Base-by-base conservation (phyloP, 2,329 filamentous ascomycete species). In the Bipolaris sorokiniana region DNA sequence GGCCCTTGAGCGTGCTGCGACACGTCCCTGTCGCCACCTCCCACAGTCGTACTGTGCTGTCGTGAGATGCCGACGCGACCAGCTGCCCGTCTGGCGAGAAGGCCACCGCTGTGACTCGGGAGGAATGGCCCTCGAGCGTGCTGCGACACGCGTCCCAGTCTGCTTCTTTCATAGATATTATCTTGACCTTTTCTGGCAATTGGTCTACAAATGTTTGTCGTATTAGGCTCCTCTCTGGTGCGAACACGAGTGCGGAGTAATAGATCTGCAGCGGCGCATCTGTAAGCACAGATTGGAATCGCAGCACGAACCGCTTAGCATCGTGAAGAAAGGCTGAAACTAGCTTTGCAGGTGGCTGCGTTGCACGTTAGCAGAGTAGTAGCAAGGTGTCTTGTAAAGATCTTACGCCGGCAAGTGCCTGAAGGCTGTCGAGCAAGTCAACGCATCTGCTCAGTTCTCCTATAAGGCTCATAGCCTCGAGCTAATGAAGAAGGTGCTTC, bases 391-490 rank as follows among this genome's bases (percentile, higher is more conserved):
- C 11, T 38, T 26, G 28, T 48, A 33, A 51, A 55, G 6, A 7
- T 23, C 37, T 31, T 63, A 68, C 62, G 5, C 7, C 20, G 20
- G 28, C 31, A 55, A 63, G 53, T 33, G 45, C 37, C 23, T 59
- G 48, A 20, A 69, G 57, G 11, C 46, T 61, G 9, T 53, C 20
- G 31, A 68, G 52, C 36, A 67, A 53, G 9, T 61, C 18, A 3
- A 75, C 48, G 1, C 65, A 75, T 54, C 64, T 45, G 7, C 63
- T 60, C 5, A 73, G 34, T 38, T 62, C 58, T 10, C 51, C 45
- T n/a, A 77, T 57, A 3, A 79, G 69, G 46, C 77, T 76, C 2
- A 81, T 68, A 33, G 76, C 73, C 54, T 82, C 79, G 2, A 83
- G 65, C 79, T 77, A 82, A 50, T 81, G 66, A 3, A 81, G 76